Evolutionary conservation across 805 yeast species (phyloP).

Genomic region (Yamadazyma takamatsuzukensis): DNA sequence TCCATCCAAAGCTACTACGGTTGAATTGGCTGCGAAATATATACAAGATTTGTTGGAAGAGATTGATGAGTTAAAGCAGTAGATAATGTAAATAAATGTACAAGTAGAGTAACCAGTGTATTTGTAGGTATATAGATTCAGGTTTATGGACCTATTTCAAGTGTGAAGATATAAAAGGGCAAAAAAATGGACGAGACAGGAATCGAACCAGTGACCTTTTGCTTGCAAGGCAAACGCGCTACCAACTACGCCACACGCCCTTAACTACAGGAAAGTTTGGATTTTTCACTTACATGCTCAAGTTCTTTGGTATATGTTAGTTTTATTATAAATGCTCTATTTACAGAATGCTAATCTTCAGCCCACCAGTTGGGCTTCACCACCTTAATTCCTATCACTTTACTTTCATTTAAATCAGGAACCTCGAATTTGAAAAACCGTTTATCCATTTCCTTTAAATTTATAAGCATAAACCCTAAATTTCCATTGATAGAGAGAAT

Average conservation of each 20-base stretch:
- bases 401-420: constrained; percentile 18
- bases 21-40: constrained; percentile 78
- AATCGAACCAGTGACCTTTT: constrained; percentile 76
- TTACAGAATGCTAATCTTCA: too few relatives aligned
- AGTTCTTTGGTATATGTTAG: too few relatives aligned
- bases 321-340: too few relatives aligned
- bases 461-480: constrained; percentile 63
- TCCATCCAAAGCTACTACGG: constrained; percentile 93
- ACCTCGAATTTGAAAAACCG: constrained; percentile 30
- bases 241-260: constrained; percentile 83
- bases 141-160: too few relatives aligned
- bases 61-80: constrained; percentile 17
- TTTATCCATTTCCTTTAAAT: constrained; percentile 43
- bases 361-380: constrained; percentile 80
- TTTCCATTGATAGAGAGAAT: constrained; percentile 54
- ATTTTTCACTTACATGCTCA: too few relatives aligned
- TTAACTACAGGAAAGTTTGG: too few relatives aligned
- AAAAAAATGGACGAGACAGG: constrained; percentile 64
- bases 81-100: too few relatives aligned
- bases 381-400: constrained; percentile 45
- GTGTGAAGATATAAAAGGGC: too few relatives aligned
- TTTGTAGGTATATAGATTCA: too few relatives aligned
- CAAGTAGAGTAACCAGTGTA: too few relatives aligned
- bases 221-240: constrained; percentile 80
- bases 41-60: constrained; percentile 42